Base-by-base conservation (phyloP, 768 basidiomycete genomes). In the Zangia roseola region DNA sequence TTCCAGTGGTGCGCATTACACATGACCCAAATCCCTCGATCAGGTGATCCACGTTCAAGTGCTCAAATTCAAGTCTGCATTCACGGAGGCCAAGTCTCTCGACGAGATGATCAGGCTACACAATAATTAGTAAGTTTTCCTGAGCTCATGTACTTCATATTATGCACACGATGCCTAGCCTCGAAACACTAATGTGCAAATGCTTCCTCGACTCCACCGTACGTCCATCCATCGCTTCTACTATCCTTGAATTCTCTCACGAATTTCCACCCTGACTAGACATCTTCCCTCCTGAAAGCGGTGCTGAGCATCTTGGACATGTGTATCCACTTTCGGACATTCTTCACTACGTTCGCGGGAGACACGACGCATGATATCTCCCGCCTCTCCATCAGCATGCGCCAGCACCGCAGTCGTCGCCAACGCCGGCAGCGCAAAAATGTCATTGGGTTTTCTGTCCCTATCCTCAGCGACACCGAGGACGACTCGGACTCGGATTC, bases 41-140 rank as follows among this genome's bases (percentile, higher is more conserved):
- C 42, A 89, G 88, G 87, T 91, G 42, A 73, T 91, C 38, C 82
- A 89, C 54, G 69, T 76, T 5, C 80, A 85, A 68, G 70, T 85
- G 3, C 59, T 72, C 36, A 70, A 72, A 45, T 89, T 91, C 54
- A 84, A 84, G 49, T 68, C 78, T 7, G 71, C 63, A 3, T 73
- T 91, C 42, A 66, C 66, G 19, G 59, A 70, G 19, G 81, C 80
- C 1, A 73, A 70, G 45, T 88, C 88, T 4, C 72, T 93, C 13
- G 91, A 91, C 57, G 84, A 89, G 47, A 85, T 90, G 74, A 84
- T 91, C 40, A 67, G 67, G 26, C 51, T 84, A 12, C 90, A 92
- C 57, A 74, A 82, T 26, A 75, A 80, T 23, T 83, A 90, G 89
- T 91, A 55, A 55, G 88, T 70, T 21, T 44, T 25, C 5, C 2